Evolutionary conservation across 2,329 filamentous ascomycete genomes (phyloP), one percentile per base, ranked within the genome.

Genomic region (Pseudogymnoascus sp.): DNA sequence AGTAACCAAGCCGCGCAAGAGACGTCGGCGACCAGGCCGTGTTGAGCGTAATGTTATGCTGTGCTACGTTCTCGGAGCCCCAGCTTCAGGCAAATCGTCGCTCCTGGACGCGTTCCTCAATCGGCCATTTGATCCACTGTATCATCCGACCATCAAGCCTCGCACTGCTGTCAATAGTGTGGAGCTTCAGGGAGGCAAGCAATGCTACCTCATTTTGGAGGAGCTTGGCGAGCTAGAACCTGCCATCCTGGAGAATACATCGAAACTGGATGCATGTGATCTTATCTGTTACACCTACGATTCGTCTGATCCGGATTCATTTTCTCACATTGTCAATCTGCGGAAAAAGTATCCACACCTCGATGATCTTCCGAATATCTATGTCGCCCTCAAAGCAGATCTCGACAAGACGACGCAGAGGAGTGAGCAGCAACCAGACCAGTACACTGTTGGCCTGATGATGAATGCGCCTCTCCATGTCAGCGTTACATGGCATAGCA

Each of bases 321-420:
- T 99, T 75, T 86, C 89, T 1, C 93, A 97, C 72, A 91, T 99
- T 62, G 89, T 93, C 38, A 84, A 89, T 16, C 80, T 97, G 59
- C 87, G 93, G 47, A 82, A 85, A 63, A 89, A 87, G 70, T 89
- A 93, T 68, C 86, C 91, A 0, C 88, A 95, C 63, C 82, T 99
- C 2, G 90, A 96, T 73, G 87, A 91, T n/a, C 79, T 99, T 29
- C 95, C 95, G 0, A 88, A 91, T 7, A 88, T 99, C 6, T 99
- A 96, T 73, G 91, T 91, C 1, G 95, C 93, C 0, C 80, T 97
- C 64, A 99, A 99, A 76, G 95, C 95, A 2, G 95, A 99, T 75
- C 86, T 89, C 68, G 95, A 99, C 75, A 96, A 96, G 75, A 96
- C 93, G 3, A 97, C 92, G n/a, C 95, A 99, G 76, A 85, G 95